These are phyloP conservation scores for Phaeosphaeriaceae sp. DNA, from an alignment of 2,329 filamentous ascomycete genomes.

Conservation along the genomic window DNA sequence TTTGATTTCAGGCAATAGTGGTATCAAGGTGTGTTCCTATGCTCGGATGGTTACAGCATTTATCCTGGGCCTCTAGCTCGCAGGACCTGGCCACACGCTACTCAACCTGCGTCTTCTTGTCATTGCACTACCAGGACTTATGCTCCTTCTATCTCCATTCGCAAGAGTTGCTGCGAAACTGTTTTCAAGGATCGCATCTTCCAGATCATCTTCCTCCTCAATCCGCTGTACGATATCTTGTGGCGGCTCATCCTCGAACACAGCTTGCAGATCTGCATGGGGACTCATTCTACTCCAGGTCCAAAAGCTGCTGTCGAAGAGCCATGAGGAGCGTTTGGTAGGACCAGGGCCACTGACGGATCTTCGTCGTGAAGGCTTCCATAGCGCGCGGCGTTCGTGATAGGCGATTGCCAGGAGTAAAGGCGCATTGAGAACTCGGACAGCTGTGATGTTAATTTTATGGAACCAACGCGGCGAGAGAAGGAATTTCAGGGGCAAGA, in stretches of 20 bases:
- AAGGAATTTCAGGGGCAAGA: conserved; percentile 80
- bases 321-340: conserved; percentile 50
- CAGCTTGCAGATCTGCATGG: conserved; percentile 74
- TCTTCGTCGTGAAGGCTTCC: conserved; percentile 57
- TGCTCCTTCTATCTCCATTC: conserved; percentile 28
- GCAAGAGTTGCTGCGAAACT: conserved; percentile 38
- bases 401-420: conserved; percentile 74
- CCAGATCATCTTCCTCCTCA: conserved; percentile 58
- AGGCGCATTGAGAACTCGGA: conserved; percentile 77
- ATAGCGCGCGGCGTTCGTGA: conserved; percentile 73
- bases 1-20: not conserved
- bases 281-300: conserved; percentile 70
- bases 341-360: conserved; percentile 39
- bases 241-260: conserved; percentile 75
- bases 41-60: not conserved
- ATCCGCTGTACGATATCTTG: conserved; percentile 58
- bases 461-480: conserved; percentile 86
- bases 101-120: conserved; percentile 42
- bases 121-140: conserved; percentile 41
- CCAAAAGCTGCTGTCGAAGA: conserved; percentile 52
- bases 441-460: conserved; percentile 82
- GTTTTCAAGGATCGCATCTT: conserved; percentile 52
- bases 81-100: conserved; percentile 43
- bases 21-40: not conserved
- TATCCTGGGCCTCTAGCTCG: not conserved